Percentiles rank a stretch among this genome's conserved stretches.
Conservation (phyloP, 495 filamentous ascomycete species). For the Lophiostoma macrostomum region DNA sequence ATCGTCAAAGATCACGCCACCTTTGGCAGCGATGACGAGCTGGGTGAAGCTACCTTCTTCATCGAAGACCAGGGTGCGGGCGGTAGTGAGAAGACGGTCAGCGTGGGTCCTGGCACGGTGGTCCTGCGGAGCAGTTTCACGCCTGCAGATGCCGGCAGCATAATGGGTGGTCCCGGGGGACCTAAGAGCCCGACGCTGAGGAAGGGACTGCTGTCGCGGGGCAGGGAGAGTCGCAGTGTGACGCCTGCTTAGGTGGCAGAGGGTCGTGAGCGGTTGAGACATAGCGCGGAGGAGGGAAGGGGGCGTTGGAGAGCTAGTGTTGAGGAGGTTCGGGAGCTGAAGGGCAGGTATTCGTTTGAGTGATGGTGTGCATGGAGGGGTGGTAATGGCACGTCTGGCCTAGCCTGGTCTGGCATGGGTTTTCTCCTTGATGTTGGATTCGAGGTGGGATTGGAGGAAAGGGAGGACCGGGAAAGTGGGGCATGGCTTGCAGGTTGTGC, state of each 20-base stretch:
- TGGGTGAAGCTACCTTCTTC: slow-evolving; percentile 86
- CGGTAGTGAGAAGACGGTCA: slow-evolving; percentile 69
- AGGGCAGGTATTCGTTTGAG: too few species aligned
- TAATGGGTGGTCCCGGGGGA: background rate
- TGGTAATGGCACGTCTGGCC: too few species aligned
- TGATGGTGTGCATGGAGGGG: too few species aligned
- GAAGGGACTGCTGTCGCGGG: slow-evolving; percentile 22
- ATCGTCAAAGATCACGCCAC: slow-evolving; percentile 78
- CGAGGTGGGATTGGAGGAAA: too few species aligned
- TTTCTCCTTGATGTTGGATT: too few species aligned
- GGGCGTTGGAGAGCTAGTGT: too few species aligned
- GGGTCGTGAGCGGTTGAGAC: background rate
- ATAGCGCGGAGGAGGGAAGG: too few species aligned
- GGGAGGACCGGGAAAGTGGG: too few species aligned
- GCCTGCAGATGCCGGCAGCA: slow-evolving; percentile 10
- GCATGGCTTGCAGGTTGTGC: too few species aligned
- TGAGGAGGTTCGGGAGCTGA: too few species aligned
- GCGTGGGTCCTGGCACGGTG: slow-evolving; percentile 63
- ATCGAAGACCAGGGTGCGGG: slow-evolving; percentile 71
- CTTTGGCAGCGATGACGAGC: slow-evolving; percentile 72
- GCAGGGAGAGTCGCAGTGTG: slow-evolving; percentile 17
- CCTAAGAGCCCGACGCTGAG: slow-evolving; percentile 16
- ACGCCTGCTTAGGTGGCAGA: slow-evolving; percentile 22
- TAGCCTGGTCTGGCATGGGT: too few species aligned
- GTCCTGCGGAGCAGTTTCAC: slow-evolving; percentile 60